Evolutionary conservation across 306 rosid genomes (phyloP), one percentile per base, ranked within the genome.

Genomic region (Luffa aegyptiaca): DNA sequence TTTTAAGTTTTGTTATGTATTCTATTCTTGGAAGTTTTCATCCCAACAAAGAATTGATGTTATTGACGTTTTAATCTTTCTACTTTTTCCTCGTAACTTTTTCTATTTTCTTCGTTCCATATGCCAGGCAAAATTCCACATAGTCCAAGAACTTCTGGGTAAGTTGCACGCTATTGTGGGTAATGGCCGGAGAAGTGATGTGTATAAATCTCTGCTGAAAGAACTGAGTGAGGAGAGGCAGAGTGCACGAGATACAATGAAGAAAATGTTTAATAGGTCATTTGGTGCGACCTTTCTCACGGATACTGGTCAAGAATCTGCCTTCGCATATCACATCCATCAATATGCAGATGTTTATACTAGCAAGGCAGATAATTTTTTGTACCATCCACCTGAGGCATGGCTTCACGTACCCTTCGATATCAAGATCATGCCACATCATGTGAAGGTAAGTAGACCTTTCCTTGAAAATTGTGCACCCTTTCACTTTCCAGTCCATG

Each of bases 321-420:
- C 97, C 74, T 95, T 95, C 85, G 97, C 98, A 12, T 91, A 92
- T 82, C 91, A 91, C 83, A 92, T 95, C 75, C 98, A 95, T 83
- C 97, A 91, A 83, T 94, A 94, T 89, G 98, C 98, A 44, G 98
- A 94, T 86, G 97, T 94, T 41, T 94, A 94, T 85, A 94, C 98
- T 83, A 94, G 98, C 79, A 94, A 92, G 85, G 97, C 98, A 20
- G 98, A 94, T 88, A 94, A 94, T 82, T 94, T 94, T 84, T 87
- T 91, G 78, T 83, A 77, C 79, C 86, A 92, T 86, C 91, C 95
- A 82, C 89, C 92, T 78, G 97, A 94, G 73, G 95, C 97, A 66
- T 94, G 98, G 98, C 89, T 94, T 82, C 93, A 92, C 84, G 93
- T 88, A 63, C 98, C 98, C 26, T 94, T 63, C 72, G 97, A 94